phyloP scores from a whole-genome alignment of 2,329 filamentous ascomycete species.

The Mycosphaerella sp. region DNA sequence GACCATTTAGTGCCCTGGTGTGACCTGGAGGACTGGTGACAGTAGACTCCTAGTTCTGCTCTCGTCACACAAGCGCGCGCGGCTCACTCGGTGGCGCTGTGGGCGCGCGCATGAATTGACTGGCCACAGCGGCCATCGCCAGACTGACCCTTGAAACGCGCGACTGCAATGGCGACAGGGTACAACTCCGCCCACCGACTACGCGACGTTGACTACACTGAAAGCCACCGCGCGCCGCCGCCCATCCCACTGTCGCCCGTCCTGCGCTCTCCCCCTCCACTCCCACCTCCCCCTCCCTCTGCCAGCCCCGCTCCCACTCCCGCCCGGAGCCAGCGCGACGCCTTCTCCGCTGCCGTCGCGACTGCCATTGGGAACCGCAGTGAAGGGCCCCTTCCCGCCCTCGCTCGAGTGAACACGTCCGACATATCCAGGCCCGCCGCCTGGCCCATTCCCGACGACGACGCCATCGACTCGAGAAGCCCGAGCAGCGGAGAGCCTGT shows the following conservation, averaged over 20 bases:
- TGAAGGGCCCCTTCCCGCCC: constrained; percentile 3
- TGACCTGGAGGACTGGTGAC: background rate
- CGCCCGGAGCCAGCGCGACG: constrained; percentile 1
- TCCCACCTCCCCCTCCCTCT: too few relatives aligned
- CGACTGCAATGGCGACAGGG: constrained; percentile 20
- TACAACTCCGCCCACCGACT: constrained; percentile 19
- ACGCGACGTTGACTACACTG: constrained; percentile 24
- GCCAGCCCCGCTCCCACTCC: background rate
- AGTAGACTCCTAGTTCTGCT: too few relatives aligned
- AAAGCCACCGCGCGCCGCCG: constrained; percentile 22
- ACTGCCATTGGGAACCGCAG: constrained; percentile 2
- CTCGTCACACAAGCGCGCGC: constrained; percentile 3
- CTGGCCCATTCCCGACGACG: constrained; percentile 1
- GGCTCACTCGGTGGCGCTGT: constrained; percentile 8
- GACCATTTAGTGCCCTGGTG: constrained; percentile 4
- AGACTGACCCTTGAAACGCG: constrained; percentile 13
- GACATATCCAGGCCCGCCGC: background rate
- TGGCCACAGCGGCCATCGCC: background rate
- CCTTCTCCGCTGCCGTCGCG: constrained; percentile 9
- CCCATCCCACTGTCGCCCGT: constrained; percentile 13
- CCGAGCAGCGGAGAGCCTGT: background rate
- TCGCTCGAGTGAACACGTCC: constrained; percentile 1
- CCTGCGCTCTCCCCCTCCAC: constrained; percentile 5
- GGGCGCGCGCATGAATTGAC: constrained; percentile 7
- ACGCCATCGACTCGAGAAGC: background rate